These are phyloP conservation scores for Brassica napus DNA, from an alignment of 345 rosid genomes.

Conservation along the genomic window Da-Ae NC_063444.1:15022001-15022500, in stretches of 20 bases:
- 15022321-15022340: slow-evolving; percentile 84
- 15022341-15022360: slow-evolving; percentile 80
- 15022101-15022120: slow-evolving; percentile 54
- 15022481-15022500: background rate
- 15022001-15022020: background rate
- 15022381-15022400: slow-evolving; percentile 60
- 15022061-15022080: background rate
- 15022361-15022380: slow-evolving; percentile 84
- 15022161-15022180: slow-evolving; percentile 84
- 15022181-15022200: slow-evolving; percentile 83
- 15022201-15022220: slow-evolving; percentile 84
- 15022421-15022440: slow-evolving; percentile 40
- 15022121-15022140: slow-evolving; percentile 63
- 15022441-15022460: background rate
- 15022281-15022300: slow-evolving; percentile 9
- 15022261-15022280: slow-evolving; percentile 37
- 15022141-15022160: slow-evolving; percentile 54
- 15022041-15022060: background rate
- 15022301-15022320: slow-evolving; percentile 71
- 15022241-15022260: background rate
- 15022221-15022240: slow-evolving; percentile 45
- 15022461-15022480: background rate
- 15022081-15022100: slow-evolving; percentile 30
- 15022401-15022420: slow-evolving; percentile 54
- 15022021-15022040: background rate